Base-by-base conservation (phyloP, 805 yeast genomes). In the Candida mattraensis region DNA sequence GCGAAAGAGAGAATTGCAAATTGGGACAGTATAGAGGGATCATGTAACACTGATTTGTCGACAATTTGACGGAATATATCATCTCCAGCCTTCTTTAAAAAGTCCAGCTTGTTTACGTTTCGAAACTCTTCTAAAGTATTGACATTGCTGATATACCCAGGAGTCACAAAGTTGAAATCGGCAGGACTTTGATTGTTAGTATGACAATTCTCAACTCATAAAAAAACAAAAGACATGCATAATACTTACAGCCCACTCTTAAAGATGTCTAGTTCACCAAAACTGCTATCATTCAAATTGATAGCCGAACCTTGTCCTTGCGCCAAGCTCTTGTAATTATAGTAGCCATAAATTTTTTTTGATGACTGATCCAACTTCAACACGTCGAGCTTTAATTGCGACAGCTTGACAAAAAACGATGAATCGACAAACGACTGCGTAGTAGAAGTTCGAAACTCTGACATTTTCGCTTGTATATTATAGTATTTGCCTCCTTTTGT, bases 121-220 rank as follows among this genome's bases (percentile, higher is more conserved):
- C 83, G 87, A 63, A 93, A 93, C 45, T 86, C 88, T 47, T 91
- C 96, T 21, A 88, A 67, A 0, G 96, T 87, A 60, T 93, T 93
- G 29, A 79, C 75, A 55, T 88, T 88, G 28, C 62, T 39, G 11
- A 74, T 30, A 10, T 38, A 40, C 0, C 79, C 80, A 1, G 53
- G 38, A 0, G 60, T 37, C 9, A 47, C 35, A 24, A 63, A 43
- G 37, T 45, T 45, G 22, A 53, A 36, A 8, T 40, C 35, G 21
- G 38, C 30, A 5, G 56, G 48, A 22, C 47, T 46, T 18, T 4
- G 16, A 8, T 14, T 5, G 19, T 18, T 13, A 27, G 22, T 22
- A 17, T 7, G 9, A 23, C 12, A n/a, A n/a, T n/a, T n/a, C n/a
- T n/a, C n/a, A n/a, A n/a, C n/a, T n/a, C n/a, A n/a, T n/a, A n/a